Evolutionary conservation across 2,329 filamentous ascomycete species (phyloP).

Genomic region (Aspergillus texensis): DNA sequence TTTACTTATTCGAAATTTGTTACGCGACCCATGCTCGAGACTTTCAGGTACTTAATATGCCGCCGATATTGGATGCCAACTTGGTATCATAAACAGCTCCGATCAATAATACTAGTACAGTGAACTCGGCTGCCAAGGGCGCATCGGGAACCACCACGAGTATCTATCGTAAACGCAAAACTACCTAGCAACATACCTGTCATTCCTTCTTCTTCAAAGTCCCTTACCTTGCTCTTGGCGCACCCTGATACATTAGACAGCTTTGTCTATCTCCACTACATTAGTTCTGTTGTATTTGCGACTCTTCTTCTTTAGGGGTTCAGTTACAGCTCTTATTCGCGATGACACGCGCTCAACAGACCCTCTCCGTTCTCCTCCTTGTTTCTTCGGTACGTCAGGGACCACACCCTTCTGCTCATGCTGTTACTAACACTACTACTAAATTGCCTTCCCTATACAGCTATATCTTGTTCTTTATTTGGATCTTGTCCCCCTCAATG

Average conservation of each 20-base stretch:
- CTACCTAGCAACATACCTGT: background rate
- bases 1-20: background rate
- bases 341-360: constrained; percentile 95
- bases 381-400: constrained; percentile 75
- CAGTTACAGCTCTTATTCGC: constrained; percentile 34
- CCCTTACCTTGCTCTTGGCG: background rate
- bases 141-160: background rate
- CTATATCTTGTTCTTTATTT: constrained; percentile 87
- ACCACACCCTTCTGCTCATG: constrained; percentile 9
- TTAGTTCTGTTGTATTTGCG: background rate
- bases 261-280: background rate
- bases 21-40: background rate
- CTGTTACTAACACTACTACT: constrained; percentile 15
- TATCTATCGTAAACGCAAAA: constrained; percentile 1
- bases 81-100: background rate
- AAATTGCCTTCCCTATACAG: constrained; percentile 49
- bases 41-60: background rate
- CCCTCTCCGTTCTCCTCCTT: constrained; percentile 82
- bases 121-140: constrained; percentile 3
- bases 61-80: background rate
- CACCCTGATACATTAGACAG: background rate
- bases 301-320: no score
- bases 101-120: constrained; percentile 2
- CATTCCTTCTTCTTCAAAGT: background rate
- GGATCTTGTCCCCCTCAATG: constrained; percentile 77